Conservation (phyloP, 805 yeast genomes). For the Saturnispora mendoncae region DNA sequence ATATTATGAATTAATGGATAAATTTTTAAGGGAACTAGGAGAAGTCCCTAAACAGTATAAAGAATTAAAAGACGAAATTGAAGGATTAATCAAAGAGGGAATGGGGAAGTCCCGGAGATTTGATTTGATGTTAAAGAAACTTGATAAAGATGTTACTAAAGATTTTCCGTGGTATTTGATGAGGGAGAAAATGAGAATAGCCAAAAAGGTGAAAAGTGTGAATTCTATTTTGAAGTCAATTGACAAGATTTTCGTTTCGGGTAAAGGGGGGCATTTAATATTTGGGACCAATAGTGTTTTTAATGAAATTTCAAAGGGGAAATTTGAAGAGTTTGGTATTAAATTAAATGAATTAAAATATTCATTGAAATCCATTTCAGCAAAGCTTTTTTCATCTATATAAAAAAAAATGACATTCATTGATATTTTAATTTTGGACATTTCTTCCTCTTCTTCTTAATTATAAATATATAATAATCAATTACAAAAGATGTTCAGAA, state of each 20-base stretch:
- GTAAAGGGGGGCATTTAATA: slow-evolving; percentile 57
- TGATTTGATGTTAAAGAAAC: too few species aligned
- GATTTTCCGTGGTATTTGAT: slow-evolving; percentile 78
- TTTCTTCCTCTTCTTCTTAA: background rate
- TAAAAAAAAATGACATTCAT: too few species aligned
- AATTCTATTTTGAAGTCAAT: slow-evolving; percentile 46
- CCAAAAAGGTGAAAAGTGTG: slow-evolving; percentile 45
- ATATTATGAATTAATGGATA: slow-evolving; percentile 37
- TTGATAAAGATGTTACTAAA: too few species aligned
- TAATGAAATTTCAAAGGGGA: too few species aligned
- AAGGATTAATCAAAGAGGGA: background rate
- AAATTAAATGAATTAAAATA: too few species aligned
- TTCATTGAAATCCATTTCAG: too few species aligned
- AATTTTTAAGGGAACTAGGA: too few species aligned
- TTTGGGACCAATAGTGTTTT: slow-evolving; percentile 44
- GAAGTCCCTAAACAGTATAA: too few species aligned
- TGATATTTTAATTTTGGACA: too few species aligned
- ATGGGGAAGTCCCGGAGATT: too few species aligned
- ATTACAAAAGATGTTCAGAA: slow-evolving; percentile 26
- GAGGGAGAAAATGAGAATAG: slow-evolving; percentile 49
- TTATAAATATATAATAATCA: background rate
- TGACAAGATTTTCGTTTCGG: slow-evolving; percentile 27
- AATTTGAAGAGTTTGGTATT: too few species aligned
- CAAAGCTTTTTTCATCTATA: too few species aligned
- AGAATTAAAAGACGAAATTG: background rate